Evolutionary conservation across 495 filamentous ascomycete genomes (phyloP), one percentile per base, ranked within the genome.

Genomic region (Tirmania nivea): DNA sequence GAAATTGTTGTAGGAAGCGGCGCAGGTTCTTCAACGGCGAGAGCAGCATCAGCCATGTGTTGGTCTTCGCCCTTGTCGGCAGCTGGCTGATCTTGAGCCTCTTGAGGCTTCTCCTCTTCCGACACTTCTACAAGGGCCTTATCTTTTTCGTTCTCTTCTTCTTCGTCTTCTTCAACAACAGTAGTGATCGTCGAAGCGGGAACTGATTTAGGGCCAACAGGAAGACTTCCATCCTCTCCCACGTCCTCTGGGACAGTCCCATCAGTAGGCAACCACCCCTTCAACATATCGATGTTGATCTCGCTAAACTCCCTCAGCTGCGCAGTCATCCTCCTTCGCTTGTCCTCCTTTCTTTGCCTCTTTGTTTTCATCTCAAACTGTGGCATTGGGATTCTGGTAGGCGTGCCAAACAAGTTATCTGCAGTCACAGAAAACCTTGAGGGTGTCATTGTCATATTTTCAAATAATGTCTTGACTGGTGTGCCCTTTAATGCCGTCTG

Each of bases 261-360:
- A 14, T 12, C 12, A 45, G 55, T 49, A 34, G 59, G 60, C 52
- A 59, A 51, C 48, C 55, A 62, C 39, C 35, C 34, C 47, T 62
- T 62, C 52, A 62, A 48, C 37, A 37, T 39, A 9, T 64, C 59
- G 25, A 64, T 53, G 52, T 64, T 52, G 35, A 64, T 59, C 34
- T 62, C 59, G 51, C 62, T 65, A 8, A 65, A 65, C 14, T 65
- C 59, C 21, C 59, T 56, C 17, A 65, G 61, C 34, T 65, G 62
- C 21, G 52, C 57, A 10, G 62, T 65, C 55, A 60, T 58, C 48
- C 62, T 64, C 53, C 62, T 54, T 34, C 62, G 53, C 48, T 56
- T 55, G 3, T 59, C 62, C 12, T 48, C 59, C 36, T 56, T 61
- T 49, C 35, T 59, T 42, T 65, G 58, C 42, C 61, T 54, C 10